These are phyloP conservation scores for Gaultheria prostrata DNA, from an alignment of 148 eudicot genomes.

Conservation along the genomic window DNA sequence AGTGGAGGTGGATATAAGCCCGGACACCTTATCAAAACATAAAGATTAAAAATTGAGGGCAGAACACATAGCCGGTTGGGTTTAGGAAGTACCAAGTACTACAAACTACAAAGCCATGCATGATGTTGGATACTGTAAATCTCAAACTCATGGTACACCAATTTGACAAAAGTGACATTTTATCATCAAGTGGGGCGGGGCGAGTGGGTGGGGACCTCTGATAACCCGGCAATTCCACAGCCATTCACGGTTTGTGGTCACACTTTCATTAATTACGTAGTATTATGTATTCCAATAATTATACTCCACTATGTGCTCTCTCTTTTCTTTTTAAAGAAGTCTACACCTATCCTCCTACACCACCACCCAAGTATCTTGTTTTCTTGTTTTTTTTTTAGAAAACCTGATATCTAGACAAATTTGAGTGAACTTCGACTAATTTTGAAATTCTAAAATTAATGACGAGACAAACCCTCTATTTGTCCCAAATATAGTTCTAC, in stretches of 20 bases:
- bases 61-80: background rate
- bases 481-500: too few relatives aligned
- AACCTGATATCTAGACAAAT: too few relatives aligned
- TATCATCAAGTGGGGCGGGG: background rate
- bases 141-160: background rate
- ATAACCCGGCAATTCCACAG: background rate
- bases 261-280: background rate
- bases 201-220: background rate
- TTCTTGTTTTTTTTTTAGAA: too few relatives aligned
- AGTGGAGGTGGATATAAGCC: too few relatives aligned
- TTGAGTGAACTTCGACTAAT: too few relatives aligned
- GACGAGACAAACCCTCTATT: too few relatives aligned
- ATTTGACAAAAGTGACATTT: background rate
- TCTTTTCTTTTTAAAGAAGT: background rate
- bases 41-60: background rate
- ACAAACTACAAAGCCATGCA: background rate
- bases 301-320: background rate
- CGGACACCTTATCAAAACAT: too few relatives aligned
- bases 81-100: background rate
- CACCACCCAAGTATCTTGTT: too few relatives aligned
- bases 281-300: background rate
- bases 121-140: background rate
- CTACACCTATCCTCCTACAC: background rate
- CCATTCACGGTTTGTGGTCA: constrained; percentile 8
- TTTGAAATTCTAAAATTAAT: too few relatives aligned